phyloP scores from a whole-genome alignment of 2,329 filamentous ascomycete genomes.

The Lecanicillium sp. region DNA sequence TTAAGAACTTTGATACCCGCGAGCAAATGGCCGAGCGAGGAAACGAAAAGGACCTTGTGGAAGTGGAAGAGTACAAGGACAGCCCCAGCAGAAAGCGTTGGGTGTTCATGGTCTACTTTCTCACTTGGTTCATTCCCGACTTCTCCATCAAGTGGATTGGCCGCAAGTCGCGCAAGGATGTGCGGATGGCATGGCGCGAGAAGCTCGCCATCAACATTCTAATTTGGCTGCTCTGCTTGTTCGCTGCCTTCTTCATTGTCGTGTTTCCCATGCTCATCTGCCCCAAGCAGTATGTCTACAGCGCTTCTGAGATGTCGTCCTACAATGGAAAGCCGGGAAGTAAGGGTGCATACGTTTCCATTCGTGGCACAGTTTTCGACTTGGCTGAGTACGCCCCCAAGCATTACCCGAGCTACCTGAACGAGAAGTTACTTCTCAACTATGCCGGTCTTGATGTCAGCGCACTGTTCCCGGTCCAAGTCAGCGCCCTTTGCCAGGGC shows the following conservation, averaged over 20 bases:
- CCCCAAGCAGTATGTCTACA: conserved; percentile 84
- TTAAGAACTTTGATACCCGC: conserved; percentile 88
- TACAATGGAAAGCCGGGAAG: conserved; percentile 64
- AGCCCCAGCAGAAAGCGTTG: conserved; percentile 82
- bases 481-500: conserved; percentile 83
- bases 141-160: conserved; percentile 70
- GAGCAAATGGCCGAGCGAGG: conserved; percentile 93
- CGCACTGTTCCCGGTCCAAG: conserved; percentile 84
- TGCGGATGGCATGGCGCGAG: conserved; percentile 89
- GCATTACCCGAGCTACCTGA: conserved; percentile 62
- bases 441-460: conserved; percentile 89
- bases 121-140: conserved; percentile 87
- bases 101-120: conserved; percentile 72
- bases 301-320: conserved; percentile 62
- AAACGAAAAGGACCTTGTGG: conserved; percentile 81
- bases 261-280: conserved; percentile 83
- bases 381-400: conserved; percentile 62
- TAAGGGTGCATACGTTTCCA: conserved; percentile 60
- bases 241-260: conserved; percentile 83
- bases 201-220: conserved; percentile 97
- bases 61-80: conserved; percentile 77
- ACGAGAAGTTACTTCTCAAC: conserved; percentile 56
- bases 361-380: conserved; percentile 86
- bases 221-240: conserved; percentile 79
- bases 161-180: conserved; percentile 84